Evolutionary conservation across 202 grass and related monocot genomes (phyloP), one percentile per base, ranked within the genome.

Genomic region (Setaria italica): DNA sequence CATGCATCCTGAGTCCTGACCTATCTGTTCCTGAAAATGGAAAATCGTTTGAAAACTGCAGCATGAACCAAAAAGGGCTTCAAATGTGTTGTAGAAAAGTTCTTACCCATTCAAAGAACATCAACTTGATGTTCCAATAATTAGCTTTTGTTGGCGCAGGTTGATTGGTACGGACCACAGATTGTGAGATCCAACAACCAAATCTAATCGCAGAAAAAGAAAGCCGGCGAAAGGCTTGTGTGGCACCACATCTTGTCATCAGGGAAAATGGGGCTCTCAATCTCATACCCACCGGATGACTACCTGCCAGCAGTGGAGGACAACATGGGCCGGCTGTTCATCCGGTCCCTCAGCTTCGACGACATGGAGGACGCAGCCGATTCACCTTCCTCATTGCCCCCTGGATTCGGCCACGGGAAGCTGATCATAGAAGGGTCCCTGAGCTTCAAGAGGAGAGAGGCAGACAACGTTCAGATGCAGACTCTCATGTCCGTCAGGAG

Each of bases 221-320:
- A 59, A 70, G 46, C 46, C 46, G n/a, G 25, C 1, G 53, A 87
- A 81, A 80, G 72, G 57, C 53, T 67, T 74, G 70, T n/a, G 60
- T 74, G 43, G 70, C 55, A 71, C 42, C 34, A 56, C 84, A 90
- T 56, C 70, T 89, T 85, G 37, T 9, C 51, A 72, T 45, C 68
- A 60, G 53, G 58, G 41, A 19, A 87, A 56, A 94, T 94, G 92
- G 89, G 87, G 48, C 65, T 94, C 76, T 87, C 87, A 35, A 76
- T 94, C 77, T 94, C 92, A 17, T 91, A 89, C 79, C 74, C 89
- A 77, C 76, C 92, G 53, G 89, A 91, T 13, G 74, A 89, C 80
- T 78, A 87, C 78, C 76, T 81, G 65, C 85, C 85, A 82, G 53
- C 88, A 63, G 51, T 86, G 72, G 85, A 90, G 4, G 88, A 93